Conservation (phyloP, 192 early-diverging fungal genomes). For the Coemansia sp. region DNA sequence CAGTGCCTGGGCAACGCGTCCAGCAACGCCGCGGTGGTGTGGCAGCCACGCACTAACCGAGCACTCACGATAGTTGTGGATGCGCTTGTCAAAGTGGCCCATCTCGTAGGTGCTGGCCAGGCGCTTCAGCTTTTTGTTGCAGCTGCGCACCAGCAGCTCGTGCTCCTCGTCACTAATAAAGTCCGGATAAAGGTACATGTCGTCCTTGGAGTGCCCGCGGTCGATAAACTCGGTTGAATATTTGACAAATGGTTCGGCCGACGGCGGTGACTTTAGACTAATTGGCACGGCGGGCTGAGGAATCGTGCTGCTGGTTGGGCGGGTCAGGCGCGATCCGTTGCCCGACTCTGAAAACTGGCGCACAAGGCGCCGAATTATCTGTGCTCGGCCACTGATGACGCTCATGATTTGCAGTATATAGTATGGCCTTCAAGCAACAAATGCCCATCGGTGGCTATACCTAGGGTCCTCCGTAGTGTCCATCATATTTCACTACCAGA, state of each 20-base stretch:
- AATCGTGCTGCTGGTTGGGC: constrained; percentile 15
- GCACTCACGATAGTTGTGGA: constrained; percentile 67
- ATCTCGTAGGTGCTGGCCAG: constrained; percentile 58
- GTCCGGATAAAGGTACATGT: constrained; percentile 40
- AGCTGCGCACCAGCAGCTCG: constrained; percentile 38
- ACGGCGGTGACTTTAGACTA: constrained; percentile 13
- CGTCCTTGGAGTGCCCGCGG: constrained; percentile 15
- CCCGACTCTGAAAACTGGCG: constrained; percentile 8
- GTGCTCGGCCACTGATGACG: no score
- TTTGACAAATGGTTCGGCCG: constrained; percentile 10
- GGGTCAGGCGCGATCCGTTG: constrained; percentile 16
- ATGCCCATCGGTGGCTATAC: no score
- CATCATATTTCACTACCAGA: no score
- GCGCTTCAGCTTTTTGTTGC: constrained; percentile 52
- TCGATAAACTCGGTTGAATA: constrained; percentile 24
- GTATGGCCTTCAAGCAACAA: no score
- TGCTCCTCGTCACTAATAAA: constrained; percentile 44
- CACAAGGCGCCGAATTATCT: no score
- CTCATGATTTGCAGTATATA: no score
- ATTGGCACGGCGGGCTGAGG: constrained; percentile 28
- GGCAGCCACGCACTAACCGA: constrained; percentile 63
- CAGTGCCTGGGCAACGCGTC: constrained; percentile 20
- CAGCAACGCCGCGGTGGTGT: constrained; percentile 21
- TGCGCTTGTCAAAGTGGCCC: constrained; percentile 77
- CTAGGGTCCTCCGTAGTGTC: no score